phyloP scores from a whole-genome alignment of 805 yeast genomes.

The Wickerhamiella parazyma region DNA sequence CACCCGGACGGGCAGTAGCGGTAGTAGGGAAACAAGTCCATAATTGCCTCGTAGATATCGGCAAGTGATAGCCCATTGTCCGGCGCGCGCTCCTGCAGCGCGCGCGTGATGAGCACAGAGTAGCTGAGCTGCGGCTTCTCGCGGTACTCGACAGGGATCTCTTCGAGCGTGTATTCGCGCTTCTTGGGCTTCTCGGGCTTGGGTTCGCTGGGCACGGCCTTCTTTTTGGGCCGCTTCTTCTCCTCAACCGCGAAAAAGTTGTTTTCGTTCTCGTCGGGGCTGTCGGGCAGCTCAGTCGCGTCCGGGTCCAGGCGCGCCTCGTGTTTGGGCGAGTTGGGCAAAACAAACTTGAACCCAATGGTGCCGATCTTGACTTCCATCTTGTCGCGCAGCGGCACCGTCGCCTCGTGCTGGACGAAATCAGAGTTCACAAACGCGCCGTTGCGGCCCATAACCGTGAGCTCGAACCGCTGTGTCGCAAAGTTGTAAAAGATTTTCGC shows the following conservation, averaged over 20 bases:
- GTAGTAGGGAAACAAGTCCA: conserved; percentile 81
- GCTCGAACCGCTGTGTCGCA: conserved; percentile 88
- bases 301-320: conserved; percentile 10
- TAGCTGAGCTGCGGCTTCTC: conserved; percentile 73
- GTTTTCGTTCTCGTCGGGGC: conserved; percentile 16
- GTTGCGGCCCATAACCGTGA: conserved; percentile 82
- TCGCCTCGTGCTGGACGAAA: conserved; percentile 80
- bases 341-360: conserved; percentile 71
- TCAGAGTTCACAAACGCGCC: conserved; percentile 93
- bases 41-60: conserved; percentile 76
- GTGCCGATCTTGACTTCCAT: conserved; percentile 79
- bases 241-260: conserved; percentile 20
- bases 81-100: conserved; percentile 52
- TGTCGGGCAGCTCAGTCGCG: conserved; percentile 7
- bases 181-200: conserved; percentile 19
- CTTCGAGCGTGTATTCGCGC: conserved; percentile 57
- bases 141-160: conserved; percentile 78
- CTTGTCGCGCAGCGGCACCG: conserved; percentile 73
- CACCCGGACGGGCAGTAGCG: conserved; percentile 93
- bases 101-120: conserved; percentile 67
- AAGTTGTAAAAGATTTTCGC: conserved; percentile 94
- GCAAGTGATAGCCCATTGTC: conserved; percentile 66
- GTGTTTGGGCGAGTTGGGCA: conserved; percentile 37
- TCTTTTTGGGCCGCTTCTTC: conserved; percentile 3
- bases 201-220: conserved; percentile 25